Evolutionary conservation across 2,329 filamentous ascomycete species (phyloP).

Genomic region (Diaporthe helianthi): DNA sequence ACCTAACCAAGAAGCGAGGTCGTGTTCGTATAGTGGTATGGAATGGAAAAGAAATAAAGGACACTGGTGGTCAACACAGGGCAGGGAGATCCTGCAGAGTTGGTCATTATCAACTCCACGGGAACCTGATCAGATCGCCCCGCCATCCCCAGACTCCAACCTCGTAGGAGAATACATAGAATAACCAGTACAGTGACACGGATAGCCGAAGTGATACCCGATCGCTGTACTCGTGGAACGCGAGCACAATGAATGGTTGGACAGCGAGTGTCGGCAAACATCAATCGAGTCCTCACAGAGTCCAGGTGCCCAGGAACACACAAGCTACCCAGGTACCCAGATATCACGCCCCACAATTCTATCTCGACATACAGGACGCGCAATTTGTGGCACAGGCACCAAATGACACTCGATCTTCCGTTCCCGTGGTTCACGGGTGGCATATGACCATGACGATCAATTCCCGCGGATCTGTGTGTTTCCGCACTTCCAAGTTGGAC

Average conservation of each 20-base stretch:
- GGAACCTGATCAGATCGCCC: background rate
- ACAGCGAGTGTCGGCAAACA: background rate
- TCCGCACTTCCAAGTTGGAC: too few relatives aligned
- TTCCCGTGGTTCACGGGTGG: background rate
- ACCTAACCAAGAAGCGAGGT: too few relatives aligned
- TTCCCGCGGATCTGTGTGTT: background rate
- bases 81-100: background rate
- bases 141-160: too few relatives aligned
- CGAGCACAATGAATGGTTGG: background rate
- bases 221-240: background rate
- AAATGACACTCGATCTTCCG: background rate
- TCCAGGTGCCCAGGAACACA: too few relatives aligned
- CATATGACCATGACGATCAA: too few relatives aligned
- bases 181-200: background rate
- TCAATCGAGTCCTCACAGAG: background rate
- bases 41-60: too few relatives aligned
- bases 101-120: background rate
- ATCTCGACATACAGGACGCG: background rate
- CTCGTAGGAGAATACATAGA: too few relatives aligned
- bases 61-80: too few relatives aligned
- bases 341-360: background rate
- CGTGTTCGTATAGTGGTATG: too few relatives aligned
- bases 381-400: too few relatives aligned
- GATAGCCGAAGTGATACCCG: too few relatives aligned
- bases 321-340: background rate